Percentiles rank a stretch among this genome's conserved stretches.
Conservation (phyloP, 2,329 filamentous ascomycete species). For the Sporothrix curviconia region DNA sequence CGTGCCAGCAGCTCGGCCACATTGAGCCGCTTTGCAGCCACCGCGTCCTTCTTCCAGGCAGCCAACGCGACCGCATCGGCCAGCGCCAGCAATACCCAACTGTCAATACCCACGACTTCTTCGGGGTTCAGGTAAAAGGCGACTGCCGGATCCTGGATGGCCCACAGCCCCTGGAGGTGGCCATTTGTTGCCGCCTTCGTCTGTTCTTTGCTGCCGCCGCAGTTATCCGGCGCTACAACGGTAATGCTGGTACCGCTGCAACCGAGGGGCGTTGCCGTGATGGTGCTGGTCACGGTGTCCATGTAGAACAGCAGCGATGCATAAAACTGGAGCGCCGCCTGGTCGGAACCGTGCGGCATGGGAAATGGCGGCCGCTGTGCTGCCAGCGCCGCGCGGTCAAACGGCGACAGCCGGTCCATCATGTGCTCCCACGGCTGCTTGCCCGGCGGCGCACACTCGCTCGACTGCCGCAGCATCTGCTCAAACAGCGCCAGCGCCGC, state of each 20-base stretch:
- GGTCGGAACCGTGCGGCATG: constrained; percentile 27
- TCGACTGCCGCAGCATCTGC: constrained; percentile 28
- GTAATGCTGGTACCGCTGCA: constrained; percentile 30
- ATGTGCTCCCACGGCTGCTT: constrained; percentile 14
- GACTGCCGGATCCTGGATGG: not conserved
- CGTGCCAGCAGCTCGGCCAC: constrained; percentile 39
- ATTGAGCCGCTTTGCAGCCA: constrained; percentile 29
- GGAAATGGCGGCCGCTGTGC: not conserved
- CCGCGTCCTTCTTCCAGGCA: constrained; percentile 46
- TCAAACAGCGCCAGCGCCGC: constrained; percentile 36
- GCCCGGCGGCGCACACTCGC: not conserved
- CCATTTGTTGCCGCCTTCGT: not conserved
- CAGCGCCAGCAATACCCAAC: constrained; percentile 51
- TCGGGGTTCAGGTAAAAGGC: constrained; percentile 34
- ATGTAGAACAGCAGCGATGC: constrained; percentile 30
- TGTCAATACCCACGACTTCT: constrained; percentile 48
- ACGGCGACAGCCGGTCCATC: constrained; percentile 19
- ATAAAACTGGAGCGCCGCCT: constrained; percentile 30
- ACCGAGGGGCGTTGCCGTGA: constrained; percentile 28
- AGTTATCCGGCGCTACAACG: too few species aligned
- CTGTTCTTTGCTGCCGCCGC: constrained; percentile 23
- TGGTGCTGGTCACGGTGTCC: constrained; percentile 32
- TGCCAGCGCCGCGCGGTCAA: not conserved
- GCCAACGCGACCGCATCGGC: constrained; percentile 48
- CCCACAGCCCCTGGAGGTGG: not conserved